Evolutionary conservation across 2,329 filamentous ascomycete species (phyloP).

Genomic region (Decorospora gaudefroyi): DNA sequence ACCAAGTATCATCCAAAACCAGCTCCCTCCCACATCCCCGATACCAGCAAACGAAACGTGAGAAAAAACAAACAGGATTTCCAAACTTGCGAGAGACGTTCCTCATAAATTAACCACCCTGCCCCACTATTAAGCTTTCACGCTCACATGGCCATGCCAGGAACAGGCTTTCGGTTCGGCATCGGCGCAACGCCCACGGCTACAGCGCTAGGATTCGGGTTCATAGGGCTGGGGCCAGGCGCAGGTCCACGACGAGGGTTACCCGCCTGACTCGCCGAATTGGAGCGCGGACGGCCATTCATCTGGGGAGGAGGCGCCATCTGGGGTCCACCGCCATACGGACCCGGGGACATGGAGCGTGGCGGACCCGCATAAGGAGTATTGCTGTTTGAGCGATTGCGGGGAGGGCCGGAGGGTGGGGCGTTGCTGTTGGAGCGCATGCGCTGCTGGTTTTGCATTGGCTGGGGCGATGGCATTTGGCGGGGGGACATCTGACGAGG

Average conservation of each 20-base stretch:
- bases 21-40: constrained; percentile 1
- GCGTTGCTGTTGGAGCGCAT: constrained; percentile 47
- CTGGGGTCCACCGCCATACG: constrained; percentile 45
- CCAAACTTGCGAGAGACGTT: constrained; percentile 26
- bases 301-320: constrained; percentile 40
- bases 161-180: constrained; percentile 54
- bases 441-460: constrained; percentile 33
- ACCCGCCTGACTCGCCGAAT: constrained; percentile 42
- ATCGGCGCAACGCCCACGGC: constrained; percentile 24
- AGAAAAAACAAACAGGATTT: constrained; percentile 16
- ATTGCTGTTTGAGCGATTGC: constrained; percentile 47
- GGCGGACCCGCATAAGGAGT: constrained; percentile 43
- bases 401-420: constrained; percentile 33
- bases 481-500: constrained; percentile 31
- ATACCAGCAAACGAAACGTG: constrained; percentile 8
- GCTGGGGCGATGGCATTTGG: constrained; percentile 29
- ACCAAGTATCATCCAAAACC: constrained; percentile 9
- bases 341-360: constrained; percentile 49
- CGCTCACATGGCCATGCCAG: constrained; percentile 51
- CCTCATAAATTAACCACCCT: constrained; percentile 29
- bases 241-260: constrained; percentile 37
- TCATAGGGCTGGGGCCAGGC: constrained; percentile 47
- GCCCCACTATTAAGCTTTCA: too few species aligned
- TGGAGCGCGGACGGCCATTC: constrained; percentile 43
- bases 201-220: constrained; percentile 31